Base-by-base conservation (phyloP, 805 yeast species). In the Zygosaccharomyces lentus region DNA sequence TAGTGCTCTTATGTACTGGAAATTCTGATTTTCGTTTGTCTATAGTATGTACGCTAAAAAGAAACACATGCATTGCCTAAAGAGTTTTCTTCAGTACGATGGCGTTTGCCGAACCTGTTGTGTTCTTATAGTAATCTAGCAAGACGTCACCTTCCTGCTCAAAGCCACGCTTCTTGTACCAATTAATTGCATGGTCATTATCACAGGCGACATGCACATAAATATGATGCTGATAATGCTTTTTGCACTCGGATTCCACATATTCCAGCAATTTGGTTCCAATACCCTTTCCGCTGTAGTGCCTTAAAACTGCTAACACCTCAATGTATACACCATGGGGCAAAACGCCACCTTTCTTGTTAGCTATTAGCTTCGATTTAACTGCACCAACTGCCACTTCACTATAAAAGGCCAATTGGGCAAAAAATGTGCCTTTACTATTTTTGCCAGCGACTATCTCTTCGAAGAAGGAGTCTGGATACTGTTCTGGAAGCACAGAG, bases 371-470 rank as follows among this genome's bases (percentile, higher is more conserved):
- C 43, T 75, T 66, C 45, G 84, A 82, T 49, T 81, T 80, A 40
- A 88, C 68, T 3, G 81, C 83, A 12, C 93, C 96, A 3, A 88
- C 91, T 6, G 96, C 88, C 5, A 85, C 76, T 57, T 84, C 96
- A 40, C 83, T 76, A 64, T 74, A 84, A 65, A 72, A 85, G 0
- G 83, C 85, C 45, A 58, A 37, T 41, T 58, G 56, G 26, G 56
- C 49, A 40, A 57, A 62, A 37, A 47, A 57, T 5, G 57, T 50
- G 9, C 47, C 55, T 23, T 55, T 51, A 10, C 43, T 26, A 34
- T 49, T 46, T 34, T 47, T 43, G 6, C 45, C 43, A 9, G 47
- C 37, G 24, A 55, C 54, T 21, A 58, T 32, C 42, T 61, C 63
- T 32, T 53, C 43, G 43, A 57, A 63, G 47, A 55, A 62, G 25